Evolutionary conservation across 1,284 basidiomycete species (phyloP).

Genomic region (Ceratobasidium sp.): DNA sequence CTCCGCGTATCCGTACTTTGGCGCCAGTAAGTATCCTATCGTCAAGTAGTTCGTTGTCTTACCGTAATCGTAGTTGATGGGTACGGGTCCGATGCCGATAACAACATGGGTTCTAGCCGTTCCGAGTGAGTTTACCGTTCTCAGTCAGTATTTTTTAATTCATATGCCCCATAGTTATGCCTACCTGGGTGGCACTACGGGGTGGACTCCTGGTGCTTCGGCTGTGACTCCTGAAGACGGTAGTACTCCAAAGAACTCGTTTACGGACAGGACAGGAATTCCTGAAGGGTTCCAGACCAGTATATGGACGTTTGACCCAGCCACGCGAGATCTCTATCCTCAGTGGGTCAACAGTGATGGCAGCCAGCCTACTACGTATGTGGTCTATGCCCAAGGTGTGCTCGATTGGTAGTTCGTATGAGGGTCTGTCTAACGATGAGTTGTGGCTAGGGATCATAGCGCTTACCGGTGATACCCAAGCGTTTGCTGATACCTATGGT

Average conservation of each 20-base stretch:
- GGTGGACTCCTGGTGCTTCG: not conserved
- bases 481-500: too few relatives aligned
- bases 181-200: not conserved
- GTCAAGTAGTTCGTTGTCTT: not conserved
- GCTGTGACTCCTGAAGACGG: not conserved
- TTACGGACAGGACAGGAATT: not conserved
- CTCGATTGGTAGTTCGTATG: too few relatives aligned
- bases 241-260: not conserved
- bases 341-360: constrained; percentile 38
- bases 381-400: not conserved
- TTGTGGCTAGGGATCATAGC: too few relatives aligned
- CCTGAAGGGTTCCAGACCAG: constrained; percentile 3
- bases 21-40: not conserved
- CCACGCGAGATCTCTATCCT: constrained; percentile 3
- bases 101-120: not conserved
- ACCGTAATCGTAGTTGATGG: not conserved
- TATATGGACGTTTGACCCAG: constrained; percentile 34
- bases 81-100: too few relatives aligned
- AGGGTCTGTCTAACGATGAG: too few relatives aligned
- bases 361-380: too few relatives aligned
- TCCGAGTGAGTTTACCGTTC: not conserved
- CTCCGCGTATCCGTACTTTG: constrained; percentile 22
- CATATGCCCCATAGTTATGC: not conserved
- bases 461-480: too few relatives aligned
- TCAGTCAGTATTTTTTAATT: too few relatives aligned